These are phyloP conservation scores for Linderniella brevidens DNA, from an alignment of 257 asterid genomes.

Conservation along the genomic window DNA sequence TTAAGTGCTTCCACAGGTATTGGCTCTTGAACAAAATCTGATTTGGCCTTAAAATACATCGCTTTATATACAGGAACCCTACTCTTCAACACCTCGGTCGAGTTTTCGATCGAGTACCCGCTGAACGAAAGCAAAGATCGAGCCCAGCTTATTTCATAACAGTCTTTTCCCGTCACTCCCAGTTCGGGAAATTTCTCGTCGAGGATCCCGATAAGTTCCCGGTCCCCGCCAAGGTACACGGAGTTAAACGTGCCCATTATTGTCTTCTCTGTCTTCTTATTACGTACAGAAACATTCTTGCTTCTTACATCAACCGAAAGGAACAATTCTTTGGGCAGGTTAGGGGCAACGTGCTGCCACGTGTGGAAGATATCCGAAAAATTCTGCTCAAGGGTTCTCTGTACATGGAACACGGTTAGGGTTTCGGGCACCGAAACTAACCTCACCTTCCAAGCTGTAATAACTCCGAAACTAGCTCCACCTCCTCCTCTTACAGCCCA, in stretches of 20 bases:
- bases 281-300: too few species aligned
- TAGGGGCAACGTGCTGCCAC: constrained; percentile 7
- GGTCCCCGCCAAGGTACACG: constrained; percentile 17
- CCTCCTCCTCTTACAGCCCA: too few species aligned
- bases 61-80: constrained; percentile 3
- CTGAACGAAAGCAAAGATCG: constrained; percentile 9
- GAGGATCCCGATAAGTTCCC: constrained; percentile 10
- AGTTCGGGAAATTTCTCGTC: constrained; percentile 18
- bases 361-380: constrained; percentile 6
- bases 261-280: too few species aligned
- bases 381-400: constrained; percentile 8
- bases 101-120: constrained; percentile 4
- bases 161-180: constrained; percentile 17
- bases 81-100: constrained; percentile 13
- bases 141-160: constrained; percentile 20
- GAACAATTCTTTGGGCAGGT: too few species aligned
- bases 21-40: constrained; percentile 20
- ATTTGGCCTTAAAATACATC: constrained; percentile 15
- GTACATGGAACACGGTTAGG: constrained; percentile 13
- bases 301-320: too few species aligned
- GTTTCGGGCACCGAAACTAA: constrained; percentile 16
- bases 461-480: too few species aligned
- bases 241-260: constrained; percentile 9
- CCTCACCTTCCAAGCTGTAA: constrained; percentile 13
- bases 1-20: constrained; percentile 15